Evolutionary conservation across 1,139 yeast genomes (phyloP).

Genomic region (Hemisphaericaspora xylofermentans): DNA sequence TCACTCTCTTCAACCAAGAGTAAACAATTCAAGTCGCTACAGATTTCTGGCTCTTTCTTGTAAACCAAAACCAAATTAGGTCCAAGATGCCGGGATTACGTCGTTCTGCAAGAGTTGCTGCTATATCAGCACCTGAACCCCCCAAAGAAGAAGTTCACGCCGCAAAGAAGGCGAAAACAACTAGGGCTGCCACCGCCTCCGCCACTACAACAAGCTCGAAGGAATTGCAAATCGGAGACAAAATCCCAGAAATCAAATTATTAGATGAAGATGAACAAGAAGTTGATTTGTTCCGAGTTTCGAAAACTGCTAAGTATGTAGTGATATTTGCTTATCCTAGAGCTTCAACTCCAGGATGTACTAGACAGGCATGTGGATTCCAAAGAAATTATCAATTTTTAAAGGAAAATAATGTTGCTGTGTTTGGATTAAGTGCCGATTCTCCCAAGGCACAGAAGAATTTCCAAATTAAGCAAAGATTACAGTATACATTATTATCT

Average conservation of each 20-base stretch:
- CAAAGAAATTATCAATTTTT: constrained; percentile 63
- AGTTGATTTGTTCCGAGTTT: constrained; percentile 50
- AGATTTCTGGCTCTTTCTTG: no score
- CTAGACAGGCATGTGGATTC: constrained; percentile 89
- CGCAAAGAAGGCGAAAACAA: constrained; percentile 21
- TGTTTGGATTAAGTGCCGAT: constrained; percentile 75
- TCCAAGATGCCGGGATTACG: constrained; percentile 48
- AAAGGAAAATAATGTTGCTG: constrained; percentile 47
- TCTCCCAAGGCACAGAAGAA: constrained; percentile 69
- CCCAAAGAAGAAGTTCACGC: constrained; percentile 20
- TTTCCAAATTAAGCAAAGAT: constrained; percentile 68
- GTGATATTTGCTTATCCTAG: constrained; percentile 82
- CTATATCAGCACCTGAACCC: constrained; percentile 17
- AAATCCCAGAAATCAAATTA: constrained; percentile 63
- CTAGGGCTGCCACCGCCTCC: constrained; percentile 2
- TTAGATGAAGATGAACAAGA: constrained; percentile 66
- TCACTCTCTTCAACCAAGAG: no score
- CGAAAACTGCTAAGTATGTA: constrained; percentile 48
- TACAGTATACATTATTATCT: constrained; percentile 71
- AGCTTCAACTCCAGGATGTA: constrained; percentile 95
- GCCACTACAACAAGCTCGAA: constrained; percentile 8
- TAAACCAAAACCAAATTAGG: neutral
- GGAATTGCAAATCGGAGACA: constrained; percentile 61
- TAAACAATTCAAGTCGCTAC: no score
- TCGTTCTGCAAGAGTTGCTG: constrained; percentile 50